phyloP scores from a whole-genome alignment of 1,139 yeast genomes.

The Yamadazyma blattariae region DNA sequence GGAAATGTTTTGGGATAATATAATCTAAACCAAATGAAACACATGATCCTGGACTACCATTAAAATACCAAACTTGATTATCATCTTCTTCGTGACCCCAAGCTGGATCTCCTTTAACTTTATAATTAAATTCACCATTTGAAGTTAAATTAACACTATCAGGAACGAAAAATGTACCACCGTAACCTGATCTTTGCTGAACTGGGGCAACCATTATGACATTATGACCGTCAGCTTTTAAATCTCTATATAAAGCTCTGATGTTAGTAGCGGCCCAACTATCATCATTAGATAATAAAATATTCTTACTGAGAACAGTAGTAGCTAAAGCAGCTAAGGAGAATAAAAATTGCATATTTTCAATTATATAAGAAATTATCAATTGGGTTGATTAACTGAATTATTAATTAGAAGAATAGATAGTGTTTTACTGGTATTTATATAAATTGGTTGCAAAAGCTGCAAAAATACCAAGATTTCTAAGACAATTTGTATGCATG shows the following conservation, averaged over 20 bases:
- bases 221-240: constrained; percentile 53
- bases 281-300: constrained; percentile 59
- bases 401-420: no score
- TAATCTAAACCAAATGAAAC: constrained; percentile 43
- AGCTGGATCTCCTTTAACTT: constrained; percentile 41
- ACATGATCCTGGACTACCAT: constrained; percentile 47
- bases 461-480: no score
- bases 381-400: no score
- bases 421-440: no score
- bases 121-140: constrained; percentile 43
- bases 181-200: constrained; percentile 57
- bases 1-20: constrained; percentile 38
- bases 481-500: no score
- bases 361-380: no score
- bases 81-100: constrained; percentile 47
- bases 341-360: no score
- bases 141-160: constrained; percentile 35
- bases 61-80: constrained; percentile 46
- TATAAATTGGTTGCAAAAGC: no score
- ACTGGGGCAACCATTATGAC: constrained; percentile 59
- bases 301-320: constrained; percentile 35
- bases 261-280: constrained; percentile 59
- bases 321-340: constrained; percentile 12
- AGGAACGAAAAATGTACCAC: constrained; percentile 53
- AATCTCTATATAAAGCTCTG: constrained; percentile 55